phyloP scores from a whole-genome alignment of 2,329 filamentous ascomycete genomes.

The Phialophora tarda region DNA sequence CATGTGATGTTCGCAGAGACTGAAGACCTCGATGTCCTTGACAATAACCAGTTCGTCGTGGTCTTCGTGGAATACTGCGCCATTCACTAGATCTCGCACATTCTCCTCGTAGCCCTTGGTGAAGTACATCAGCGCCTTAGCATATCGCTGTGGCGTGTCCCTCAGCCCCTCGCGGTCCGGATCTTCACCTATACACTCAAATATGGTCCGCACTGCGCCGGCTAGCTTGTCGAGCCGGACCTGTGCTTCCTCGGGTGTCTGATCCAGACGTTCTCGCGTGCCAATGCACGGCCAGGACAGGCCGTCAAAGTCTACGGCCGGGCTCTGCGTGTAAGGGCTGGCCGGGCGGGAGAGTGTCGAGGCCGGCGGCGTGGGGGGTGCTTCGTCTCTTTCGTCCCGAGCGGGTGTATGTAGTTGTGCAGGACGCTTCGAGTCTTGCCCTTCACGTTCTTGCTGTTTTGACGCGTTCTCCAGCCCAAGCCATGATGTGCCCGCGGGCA shows the following conservation, averaged over 20 bases:
- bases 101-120: constrained; percentile 98
- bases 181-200: constrained; percentile 71
- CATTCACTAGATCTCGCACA: constrained; percentile 86
- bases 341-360: constrained; percentile 57
- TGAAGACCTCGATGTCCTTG: constrained; percentile 95
- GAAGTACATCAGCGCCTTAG: constrained; percentile 93
- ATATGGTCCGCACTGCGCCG: constrained; percentile 66
- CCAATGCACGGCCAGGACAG: constrained; percentile 59
- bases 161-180: constrained; percentile 67
- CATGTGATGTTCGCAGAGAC: constrained; percentile 94
- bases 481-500: constrained; percentile 27
- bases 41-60: constrained; percentile 98
- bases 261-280: constrained; percentile 59
- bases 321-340: constrained; percentile 57
- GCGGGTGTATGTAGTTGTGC: constrained; percentile 54
- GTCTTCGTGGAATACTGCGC: constrained; percentile 92
- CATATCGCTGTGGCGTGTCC: constrained; percentile 82
- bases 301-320: constrained; percentile 59
- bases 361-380: constrained; percentile 58
- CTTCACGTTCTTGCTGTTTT: constrained; percentile 12
- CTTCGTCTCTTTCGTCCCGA: constrained; percentile 59
- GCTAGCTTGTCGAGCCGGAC: constrained; percentile 65
- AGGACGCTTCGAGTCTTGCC: constrained; percentile 25
- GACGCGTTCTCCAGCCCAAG: constrained; percentile 33
- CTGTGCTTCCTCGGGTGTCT: constrained; percentile 63